Evolutionary conservation across 108 stramenopile genomes (phyloP).

Genomic region (Nannochloropsis gaditana): DNA sequence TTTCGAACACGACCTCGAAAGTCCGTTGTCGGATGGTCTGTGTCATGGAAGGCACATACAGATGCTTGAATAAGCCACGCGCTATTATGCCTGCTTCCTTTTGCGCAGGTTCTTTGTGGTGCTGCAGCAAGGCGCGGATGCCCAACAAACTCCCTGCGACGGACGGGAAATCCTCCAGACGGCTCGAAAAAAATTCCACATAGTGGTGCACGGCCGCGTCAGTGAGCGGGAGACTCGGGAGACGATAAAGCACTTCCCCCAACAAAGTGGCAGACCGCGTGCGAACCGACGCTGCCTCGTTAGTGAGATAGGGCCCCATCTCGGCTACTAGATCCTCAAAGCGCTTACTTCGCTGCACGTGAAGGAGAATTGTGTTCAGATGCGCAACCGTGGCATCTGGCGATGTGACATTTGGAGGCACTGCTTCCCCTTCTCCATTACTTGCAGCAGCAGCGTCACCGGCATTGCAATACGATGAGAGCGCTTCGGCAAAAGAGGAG

Average conservation of each 20-base stretch:
- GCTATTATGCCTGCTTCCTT: neutral
- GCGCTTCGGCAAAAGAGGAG: neutral
- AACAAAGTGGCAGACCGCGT: slow-evolving; percentile 30
- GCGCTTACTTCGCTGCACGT: slow-evolving; percentile 11
- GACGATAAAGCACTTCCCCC: slow-evolving; percentile 34
- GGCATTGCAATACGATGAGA: neutral
- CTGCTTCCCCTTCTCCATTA: neutral
- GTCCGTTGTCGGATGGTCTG: slow-evolving; percentile 14
- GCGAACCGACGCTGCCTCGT: slow-evolving; percentile 23
- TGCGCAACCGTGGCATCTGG: neutral
- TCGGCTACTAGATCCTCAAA: neutral
- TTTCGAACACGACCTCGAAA: slow-evolving; percentile 19
- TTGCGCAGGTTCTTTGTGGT: neutral
- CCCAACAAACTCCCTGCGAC: slow-evolving; percentile 18
- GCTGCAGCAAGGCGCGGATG: neutral
- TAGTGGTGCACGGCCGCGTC: slow-evolving; percentile 29
- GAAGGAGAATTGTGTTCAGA: neutral
- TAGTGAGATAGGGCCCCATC: slow-evolving; percentile 8
- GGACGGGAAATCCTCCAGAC: slow-evolving; percentile 43
- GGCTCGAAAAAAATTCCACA: slow-evolving; percentile 31
- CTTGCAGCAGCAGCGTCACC: neutral
- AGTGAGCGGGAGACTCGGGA: slow-evolving; percentile 36
- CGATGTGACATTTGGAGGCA: neutral
- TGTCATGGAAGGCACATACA: slow-evolving; percentile 14
- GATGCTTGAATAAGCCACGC: neutral